Evolutionary conservation across 345 rosid species (phyloP).

Genomic region (Zanthoxylum bungeanum): DNA sequence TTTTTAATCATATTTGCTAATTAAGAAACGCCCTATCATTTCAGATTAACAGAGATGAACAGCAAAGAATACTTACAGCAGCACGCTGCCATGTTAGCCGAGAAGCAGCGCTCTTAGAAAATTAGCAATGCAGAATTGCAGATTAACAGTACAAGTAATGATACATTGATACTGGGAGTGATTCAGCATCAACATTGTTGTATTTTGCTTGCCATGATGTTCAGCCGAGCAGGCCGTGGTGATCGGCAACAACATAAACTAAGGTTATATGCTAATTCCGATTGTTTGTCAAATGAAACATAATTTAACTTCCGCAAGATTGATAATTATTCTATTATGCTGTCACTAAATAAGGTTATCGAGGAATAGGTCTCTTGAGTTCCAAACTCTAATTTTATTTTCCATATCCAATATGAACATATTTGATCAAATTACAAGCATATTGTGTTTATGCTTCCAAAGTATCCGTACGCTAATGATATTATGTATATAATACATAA

Average conservation of each 20-base stretch:
- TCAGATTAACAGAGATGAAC: conserved; percentile 95
- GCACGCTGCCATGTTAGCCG: conserved; percentile 37
- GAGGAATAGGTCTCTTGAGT: too few relatives aligned
- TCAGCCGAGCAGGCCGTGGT: neutral
- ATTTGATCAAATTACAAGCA: too few relatives aligned
- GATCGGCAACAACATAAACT: neutral
- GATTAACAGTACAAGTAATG: conserved; percentile 2
- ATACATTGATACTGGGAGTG: neutral
- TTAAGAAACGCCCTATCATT: neutral
- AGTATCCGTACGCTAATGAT: too few relatives aligned
- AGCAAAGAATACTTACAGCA: conserved; percentile 91
- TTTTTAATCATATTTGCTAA: neutral
- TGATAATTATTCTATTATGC: neutral
- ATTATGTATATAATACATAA: too few relatives aligned
- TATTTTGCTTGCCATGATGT: neutral
- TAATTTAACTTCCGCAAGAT: conserved; percentile 5
- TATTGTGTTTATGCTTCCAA: too few relatives aligned
- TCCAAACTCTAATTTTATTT: too few relatives aligned
- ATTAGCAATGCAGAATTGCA: neutral
- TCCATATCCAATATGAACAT: too few relatives aligned
- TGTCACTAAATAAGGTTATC: neutral
- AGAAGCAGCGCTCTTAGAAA: conserved; percentile 26
- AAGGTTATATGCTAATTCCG: neutral
- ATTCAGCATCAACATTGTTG: neutral
- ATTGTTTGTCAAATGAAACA: conserved; percentile 5